Base-by-base conservation (phyloP, 163 green algal genomes). In the Coccomyxa subellipsoidea region DNA sequence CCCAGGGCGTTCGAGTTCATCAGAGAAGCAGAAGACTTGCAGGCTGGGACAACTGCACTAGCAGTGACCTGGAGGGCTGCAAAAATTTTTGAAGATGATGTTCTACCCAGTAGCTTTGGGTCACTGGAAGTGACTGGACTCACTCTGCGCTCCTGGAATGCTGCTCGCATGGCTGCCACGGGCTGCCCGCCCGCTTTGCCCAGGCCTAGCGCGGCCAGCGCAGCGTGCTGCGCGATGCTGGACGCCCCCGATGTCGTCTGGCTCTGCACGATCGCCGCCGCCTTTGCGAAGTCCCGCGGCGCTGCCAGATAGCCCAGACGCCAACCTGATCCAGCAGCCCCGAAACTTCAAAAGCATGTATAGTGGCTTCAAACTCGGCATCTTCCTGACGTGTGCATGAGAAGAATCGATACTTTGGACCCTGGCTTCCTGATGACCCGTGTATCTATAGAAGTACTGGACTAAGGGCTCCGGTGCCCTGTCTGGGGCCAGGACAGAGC, bases 281-380 rank as follows among this genome's bases (percentile, higher is more conserved):
- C 96, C 10, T 85, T 90, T 27, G 95, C 94, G 88, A 97, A 97
- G 76, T 91, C 88, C 21, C 81, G 78, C 0, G 97, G 97, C 3
- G 94, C 97, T 0, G 96, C 97, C 37, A 99, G 82, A 90, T 99
- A 99, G 34, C 97, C 97, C n/a, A 99, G 89, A 1, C 96, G 90
- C 96, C 96, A 99, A 27, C 97, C 97, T 53, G 95, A 97, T 18
- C 21, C 15, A 2, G 3, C 47, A 59, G 47, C 47, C 4, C 47
- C n/a, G n/a, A n/a, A n/a, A n/a, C n/a, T n/a, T n/a, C n/a, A n/a
- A n/a, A n/a, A n/a, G n/a, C n/a, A n/a, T n/a, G n/a, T n/a, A n/a
- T n/a, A n/a, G n/a, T n/a, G n/a, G n/a, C n/a, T n/a, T n/a, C n/a
- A n/a, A n/a, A n/a, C n/a, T n/a, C n/a, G n/a, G n/a, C n/a, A n/a